These are phyloP conservation scores for Aschersonia sp. DNA, from an alignment of 2,329 filamentous ascomycete species.

Conservation along the genomic window DNA sequence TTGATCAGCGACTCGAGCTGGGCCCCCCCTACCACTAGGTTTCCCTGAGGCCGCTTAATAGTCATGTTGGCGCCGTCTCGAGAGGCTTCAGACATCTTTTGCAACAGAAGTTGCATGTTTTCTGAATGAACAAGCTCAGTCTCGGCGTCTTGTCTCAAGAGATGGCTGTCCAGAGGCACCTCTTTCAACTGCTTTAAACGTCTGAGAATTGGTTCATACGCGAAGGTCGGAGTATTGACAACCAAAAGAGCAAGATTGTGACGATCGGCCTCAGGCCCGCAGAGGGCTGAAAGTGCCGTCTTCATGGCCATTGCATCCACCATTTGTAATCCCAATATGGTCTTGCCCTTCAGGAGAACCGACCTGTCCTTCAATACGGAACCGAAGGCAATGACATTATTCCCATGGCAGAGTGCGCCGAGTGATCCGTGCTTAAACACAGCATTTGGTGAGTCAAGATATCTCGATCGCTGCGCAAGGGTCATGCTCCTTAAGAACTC, in stretches of 20 bases:
- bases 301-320: conserved; percentile 27
- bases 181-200: conserved; percentile 40
- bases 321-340: conserved; percentile 37
- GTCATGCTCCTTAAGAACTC: conserved; percentile 30
- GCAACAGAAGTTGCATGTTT: not conserved
- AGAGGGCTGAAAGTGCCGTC: conserved; percentile 30
- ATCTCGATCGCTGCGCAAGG: conserved; percentile 22
- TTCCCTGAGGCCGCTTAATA: conserved; percentile 2
- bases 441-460: conserved; percentile 28
- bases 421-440: conserved; percentile 47
- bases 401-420: conserved; percentile 40
- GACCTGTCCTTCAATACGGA: conserved; percentile 36
- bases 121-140: not conserved
- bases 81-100: conserved; percentile 3
- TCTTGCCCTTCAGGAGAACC: conserved; percentile 25
- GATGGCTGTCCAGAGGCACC: conserved; percentile 41
- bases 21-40: conserved; percentile 11
- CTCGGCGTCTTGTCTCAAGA: conserved; percentile 15
- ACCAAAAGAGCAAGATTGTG: conserved; percentile 31
- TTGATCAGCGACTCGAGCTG: conserved; percentile 42
- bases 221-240: conserved; percentile 52
- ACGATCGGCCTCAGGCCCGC: conserved; percentile 6
- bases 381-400: conserved; percentile 44
- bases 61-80: conserved; percentile 7
- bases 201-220: conserved; percentile 51